A percentile compares a stretch with the other conserved stretches of the same genome.
These are phyloP conservation scores for Leucaena leucocephala DNA, from an alignment of 306 rosid genomes.

Conservation along the genomic window DNA sequence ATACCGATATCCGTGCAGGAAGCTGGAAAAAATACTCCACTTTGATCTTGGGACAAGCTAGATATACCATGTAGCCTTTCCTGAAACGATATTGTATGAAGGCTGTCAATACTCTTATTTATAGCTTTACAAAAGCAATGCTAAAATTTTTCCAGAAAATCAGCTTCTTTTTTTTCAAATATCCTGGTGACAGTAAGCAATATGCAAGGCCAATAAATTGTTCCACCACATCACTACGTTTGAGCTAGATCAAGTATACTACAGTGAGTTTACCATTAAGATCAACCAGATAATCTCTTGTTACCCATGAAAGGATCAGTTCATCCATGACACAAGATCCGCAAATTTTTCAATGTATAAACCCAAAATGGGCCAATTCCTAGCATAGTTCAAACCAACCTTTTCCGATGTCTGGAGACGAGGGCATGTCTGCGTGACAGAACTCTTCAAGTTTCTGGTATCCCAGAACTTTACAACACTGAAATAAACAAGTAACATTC, in stretches of 20 bases:
- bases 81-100: slow-evolving; percentile 51
- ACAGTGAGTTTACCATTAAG: slow-evolving; percentile 1
- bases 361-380: slow-evolving; percentile 22
- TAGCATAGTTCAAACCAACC: slow-evolving; percentile 52
- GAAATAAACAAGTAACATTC: slow-evolving; percentile 37
- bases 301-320: slow-evolving; percentile 11
- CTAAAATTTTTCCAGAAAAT: slow-evolving; percentile 13
- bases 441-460: slow-evolving; percentile 71
- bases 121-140: slow-evolving; percentile 20
- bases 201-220: slow-evolving; percentile 7
- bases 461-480: slow-evolving; percentile 96
- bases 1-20: slow-evolving; percentile 96
- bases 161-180: neutral
- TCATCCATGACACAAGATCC: slow-evolving; percentile 3
- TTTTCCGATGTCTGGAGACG: slow-evolving; percentile 55
- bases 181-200: slow-evolving; percentile 2
- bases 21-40: slow-evolving; percentile 79
- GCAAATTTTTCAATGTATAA: slow-evolving; percentile 22
- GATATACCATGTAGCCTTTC: slow-evolving; percentile 86
- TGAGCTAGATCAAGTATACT: neutral
- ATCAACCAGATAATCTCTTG: slow-evolving; percentile 12
- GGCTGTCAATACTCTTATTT: slow-evolving; percentile 14
- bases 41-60: slow-evolving; percentile 91
- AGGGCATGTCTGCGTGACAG: slow-evolving; percentile 61
- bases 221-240: slow-evolving; percentile 17